Base-by-base conservation (phyloP, 257 asterid genomes). In the Gentiana macrophylla region DNA sequence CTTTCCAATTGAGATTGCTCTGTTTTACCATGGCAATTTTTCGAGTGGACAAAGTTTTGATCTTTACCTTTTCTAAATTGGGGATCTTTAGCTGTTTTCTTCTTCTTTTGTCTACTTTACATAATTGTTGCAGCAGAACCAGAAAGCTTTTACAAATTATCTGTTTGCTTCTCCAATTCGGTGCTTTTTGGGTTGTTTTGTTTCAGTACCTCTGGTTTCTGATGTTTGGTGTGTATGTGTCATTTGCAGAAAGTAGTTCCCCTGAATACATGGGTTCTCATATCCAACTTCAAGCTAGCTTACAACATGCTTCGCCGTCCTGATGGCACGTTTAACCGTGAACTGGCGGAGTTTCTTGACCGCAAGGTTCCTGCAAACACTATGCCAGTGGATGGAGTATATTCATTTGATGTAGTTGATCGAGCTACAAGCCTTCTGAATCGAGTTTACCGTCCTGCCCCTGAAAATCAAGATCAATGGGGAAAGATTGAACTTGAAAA, bases 311-410 rank as follows among this genome's bases (percentile, higher is more conserved):
- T 89, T 32, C 66, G 97, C 2, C 82, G 97, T 1, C 76, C 94
- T 2, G 97, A 89, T 73, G 97, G 97, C 55, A 85, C 95, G 0
- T 89, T 89, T 57, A 77, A 89, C 67, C 94, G 97, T 5, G 77
- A 80, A 48, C 57, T 86, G 12, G 84, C 77, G 44, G 97, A 89
- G 67, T 89, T 68, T 47, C 81, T 85, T 35, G 97, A 89, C 52
- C 75, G 97, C 1, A 89, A 89, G 55, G 95, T 89, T 11, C 62
- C 85, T 2, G 85, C 95, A 0, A 89, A 89, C 62, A 72, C 94
- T 1, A 70, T 44, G 50, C 85, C 94, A 32, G 94, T 83, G 1
- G 94, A 83, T 44, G 82, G 91, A 35, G 91, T 85, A 13, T 83
- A 69, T 72, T 74, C 89, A 0, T 88, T 88, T 45, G 97, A 88